Percentiles rank a stretch among this genome's conserved stretches.
Evolutionary conservation across 495 filamentous ascomycete genomes (phyloP).

Genomic region (Trichoderma reesei): DNA sequence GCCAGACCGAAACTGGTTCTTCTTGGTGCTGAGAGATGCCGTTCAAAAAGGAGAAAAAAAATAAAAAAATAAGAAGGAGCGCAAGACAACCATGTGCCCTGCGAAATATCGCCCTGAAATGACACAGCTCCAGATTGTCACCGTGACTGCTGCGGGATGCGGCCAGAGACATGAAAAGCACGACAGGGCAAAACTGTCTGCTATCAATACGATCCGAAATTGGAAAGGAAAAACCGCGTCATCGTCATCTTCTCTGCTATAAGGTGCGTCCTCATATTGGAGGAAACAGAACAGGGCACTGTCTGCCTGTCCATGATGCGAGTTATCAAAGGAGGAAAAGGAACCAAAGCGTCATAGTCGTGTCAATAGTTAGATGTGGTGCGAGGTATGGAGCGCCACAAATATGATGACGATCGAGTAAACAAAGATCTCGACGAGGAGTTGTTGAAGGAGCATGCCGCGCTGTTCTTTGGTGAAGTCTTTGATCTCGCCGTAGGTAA

Average conservation of each 20-base stretch:
- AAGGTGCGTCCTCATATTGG: too few species aligned
- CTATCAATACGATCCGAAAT: too few species aligned
- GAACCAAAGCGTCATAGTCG: background rate
- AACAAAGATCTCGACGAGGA: background rate
- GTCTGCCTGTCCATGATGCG: background rate
- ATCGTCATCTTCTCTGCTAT: background rate
- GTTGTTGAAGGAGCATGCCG: background rate
- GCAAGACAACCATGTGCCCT: too few species aligned
- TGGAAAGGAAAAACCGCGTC: background rate
- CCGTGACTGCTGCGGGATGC: background rate
- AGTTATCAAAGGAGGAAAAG: background rate
- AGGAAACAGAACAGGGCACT: background rate
- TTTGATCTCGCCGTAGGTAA: background rate
- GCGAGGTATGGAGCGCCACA: background rate
- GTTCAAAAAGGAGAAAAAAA: too few species aligned
- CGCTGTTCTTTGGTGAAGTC: conserved; percentile 9
- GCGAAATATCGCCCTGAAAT: too few species aligned
- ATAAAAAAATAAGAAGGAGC: too few species aligned
- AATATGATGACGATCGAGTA: background rate
- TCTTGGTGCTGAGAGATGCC: too few species aligned
- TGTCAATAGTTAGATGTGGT: background rate
- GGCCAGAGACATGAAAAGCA: too few species aligned
- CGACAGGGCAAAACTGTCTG: too few species aligned
- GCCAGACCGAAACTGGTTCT: too few species aligned
- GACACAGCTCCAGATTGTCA: too few species aligned